phyloP scores from a whole-genome alignment of 306 rosid species.

The Quillaja saponaria region DNA sequence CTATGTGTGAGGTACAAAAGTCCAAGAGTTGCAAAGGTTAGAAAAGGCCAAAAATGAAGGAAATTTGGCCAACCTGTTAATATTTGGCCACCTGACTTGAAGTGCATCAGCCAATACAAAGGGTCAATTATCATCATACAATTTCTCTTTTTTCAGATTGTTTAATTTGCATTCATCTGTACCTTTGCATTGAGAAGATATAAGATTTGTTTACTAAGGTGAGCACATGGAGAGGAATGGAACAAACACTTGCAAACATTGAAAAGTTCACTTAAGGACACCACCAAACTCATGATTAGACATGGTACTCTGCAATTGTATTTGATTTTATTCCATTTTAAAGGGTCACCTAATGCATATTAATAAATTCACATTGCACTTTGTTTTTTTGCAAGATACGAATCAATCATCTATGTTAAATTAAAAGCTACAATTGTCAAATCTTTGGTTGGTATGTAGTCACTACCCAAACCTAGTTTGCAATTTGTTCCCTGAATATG shows the following conservation, averaged over 20 bases:
- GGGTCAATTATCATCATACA: not conserved
- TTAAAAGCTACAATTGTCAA: slow-evolving; percentile 28
- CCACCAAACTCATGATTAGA: slow-evolving; percentile 69
- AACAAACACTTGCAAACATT: slow-evolving; percentile 25
- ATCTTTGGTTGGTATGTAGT: slow-evolving; percentile 50
- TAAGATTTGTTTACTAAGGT: slow-evolving; percentile 36
- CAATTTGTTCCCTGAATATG: slow-evolving; percentile 39
- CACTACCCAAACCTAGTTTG: slow-evolving; percentile 42
- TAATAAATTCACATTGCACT: not conserved
- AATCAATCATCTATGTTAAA: slow-evolving; percentile 19
- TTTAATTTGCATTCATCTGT: slow-evolving; percentile 11
- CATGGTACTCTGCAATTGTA: slow-evolving; percentile 46
- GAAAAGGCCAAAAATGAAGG: slow-evolving; percentile 35
- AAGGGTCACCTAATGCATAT: slow-evolving; percentile 28
- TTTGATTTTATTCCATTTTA: slow-evolving; percentile 41
- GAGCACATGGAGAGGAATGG: slow-evolving; percentile 65
- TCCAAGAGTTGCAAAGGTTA: not conserved
- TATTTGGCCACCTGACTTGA: slow-evolving; percentile 27
- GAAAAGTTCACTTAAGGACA: slow-evolving; percentile 44
- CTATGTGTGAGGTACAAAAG: not conserved
- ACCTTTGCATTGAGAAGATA: slow-evolving; percentile 18
- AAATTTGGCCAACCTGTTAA: slow-evolving; percentile 40
- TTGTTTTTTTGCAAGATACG: slow-evolving; percentile 7
- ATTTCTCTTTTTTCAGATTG: slow-evolving; percentile 1
- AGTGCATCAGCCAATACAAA: slow-evolving; percentile 19